Evolutionary conservation across 2,329 filamentous ascomycete genomes (phyloP).

Genomic region (Claviceps africana): DNA sequence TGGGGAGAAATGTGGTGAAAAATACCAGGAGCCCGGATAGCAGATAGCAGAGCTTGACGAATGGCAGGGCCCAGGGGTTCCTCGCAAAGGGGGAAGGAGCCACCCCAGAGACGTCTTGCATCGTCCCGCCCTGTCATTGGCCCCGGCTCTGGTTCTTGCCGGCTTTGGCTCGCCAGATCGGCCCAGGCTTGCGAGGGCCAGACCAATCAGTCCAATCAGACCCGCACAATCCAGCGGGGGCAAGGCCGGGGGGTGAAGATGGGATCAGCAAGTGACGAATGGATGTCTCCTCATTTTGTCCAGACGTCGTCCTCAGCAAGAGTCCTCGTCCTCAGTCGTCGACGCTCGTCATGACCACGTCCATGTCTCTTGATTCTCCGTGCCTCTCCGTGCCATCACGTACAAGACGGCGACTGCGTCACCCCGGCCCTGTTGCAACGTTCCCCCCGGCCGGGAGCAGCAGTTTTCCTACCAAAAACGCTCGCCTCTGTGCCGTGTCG

Average conservation of each 20-base stretch:
- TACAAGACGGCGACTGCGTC: neutral
- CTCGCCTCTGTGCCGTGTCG: neutral
- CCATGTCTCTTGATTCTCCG: too few relatives aligned
- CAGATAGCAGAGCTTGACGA: neutral
- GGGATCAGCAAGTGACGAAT: too few relatives aligned
- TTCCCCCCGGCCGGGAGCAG: neutral
- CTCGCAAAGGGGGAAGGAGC: neutral
- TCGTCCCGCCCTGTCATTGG: neutral
- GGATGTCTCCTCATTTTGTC: too few relatives aligned
- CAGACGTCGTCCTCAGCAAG: too few relatives aligned
- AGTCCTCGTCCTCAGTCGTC: neutral
- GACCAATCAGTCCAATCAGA: neutral
- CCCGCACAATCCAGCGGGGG: too few relatives aligned
- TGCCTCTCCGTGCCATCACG: neutral
- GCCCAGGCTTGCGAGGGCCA: neutral
- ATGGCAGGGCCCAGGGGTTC: neutral
- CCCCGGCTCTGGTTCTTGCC: neutral
- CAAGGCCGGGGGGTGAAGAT: too few relatives aligned
- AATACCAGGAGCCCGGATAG: neutral
- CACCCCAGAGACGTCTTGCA: neutral
- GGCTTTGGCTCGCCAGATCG: neutral
- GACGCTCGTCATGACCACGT: neutral
- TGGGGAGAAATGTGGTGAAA: too few relatives aligned
- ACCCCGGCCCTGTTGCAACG: neutral
- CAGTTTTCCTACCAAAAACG: neutral